These are phyloP conservation scores for Phytopythium delawarense DNA, from an alignment of 352 stramenopile genomes.

Conservation along the genomic window DNA sequence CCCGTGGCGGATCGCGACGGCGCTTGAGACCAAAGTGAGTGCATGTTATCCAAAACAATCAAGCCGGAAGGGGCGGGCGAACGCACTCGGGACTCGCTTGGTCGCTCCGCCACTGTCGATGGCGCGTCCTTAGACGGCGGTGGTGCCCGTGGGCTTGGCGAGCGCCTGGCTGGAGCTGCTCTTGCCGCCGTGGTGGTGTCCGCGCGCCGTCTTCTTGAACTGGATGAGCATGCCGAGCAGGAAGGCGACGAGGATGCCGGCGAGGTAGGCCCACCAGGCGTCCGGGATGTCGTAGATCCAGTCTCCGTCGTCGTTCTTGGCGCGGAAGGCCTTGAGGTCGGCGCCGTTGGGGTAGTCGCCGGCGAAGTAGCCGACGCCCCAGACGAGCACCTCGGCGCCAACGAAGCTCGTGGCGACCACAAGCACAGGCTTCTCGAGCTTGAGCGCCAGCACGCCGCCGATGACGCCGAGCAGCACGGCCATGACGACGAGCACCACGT, in stretches of 20 bases:
- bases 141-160: slow-evolving; percentile 18
- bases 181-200: slow-evolving; percentile 40
- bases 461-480: slow-evolving; percentile 34
- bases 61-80: not conserved
- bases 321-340: slow-evolving; percentile 43
- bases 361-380: slow-evolving; percentile 63
- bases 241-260: slow-evolving; percentile 48
- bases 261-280: slow-evolving; percentile 77
- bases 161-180: slow-evolving; percentile 21
- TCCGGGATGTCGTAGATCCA: slow-evolving; percentile 62
- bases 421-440: slow-evolving; percentile 51
- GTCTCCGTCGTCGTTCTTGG: slow-evolving; percentile 26
- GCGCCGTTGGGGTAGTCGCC: slow-evolving; percentile 60
- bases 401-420: slow-evolving; percentile 58
- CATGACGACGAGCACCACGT: slow-evolving; percentile 38
- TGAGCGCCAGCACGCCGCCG: slow-evolving; percentile 40
- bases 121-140: slow-evolving; percentile 15
- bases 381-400: slow-evolving; percentile 45
- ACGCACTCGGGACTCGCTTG: no score
- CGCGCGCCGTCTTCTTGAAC: slow-evolving; percentile 55
- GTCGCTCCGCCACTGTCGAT: not conserved
- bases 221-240: slow-evolving; percentile 55
- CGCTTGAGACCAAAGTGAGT: not conserved
- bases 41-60: not conserved
- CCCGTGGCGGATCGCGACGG: no score